Percentiles rank a stretch among this genome's conserved stretches.
Evolutionary conservation across 768 basidiomycete species (phyloP).

Genomic region (Kwoniella bestiolae): DNA sequence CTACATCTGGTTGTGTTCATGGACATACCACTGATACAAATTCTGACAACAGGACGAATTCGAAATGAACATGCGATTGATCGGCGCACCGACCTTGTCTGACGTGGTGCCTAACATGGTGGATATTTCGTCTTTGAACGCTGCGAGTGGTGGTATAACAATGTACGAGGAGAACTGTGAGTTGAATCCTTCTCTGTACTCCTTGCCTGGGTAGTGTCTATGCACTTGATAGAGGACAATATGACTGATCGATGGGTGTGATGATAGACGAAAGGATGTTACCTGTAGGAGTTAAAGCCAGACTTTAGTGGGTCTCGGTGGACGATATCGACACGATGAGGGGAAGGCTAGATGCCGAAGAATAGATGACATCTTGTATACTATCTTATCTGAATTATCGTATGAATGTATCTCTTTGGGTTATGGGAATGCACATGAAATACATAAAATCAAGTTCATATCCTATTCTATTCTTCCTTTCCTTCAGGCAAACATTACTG

Average conservation of each 20-base stretch:
- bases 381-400: no score
- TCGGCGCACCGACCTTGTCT: slow-evolving; percentile 78
- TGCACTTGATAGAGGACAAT: background rate
- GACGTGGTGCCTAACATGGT: slow-evolving; percentile 90
- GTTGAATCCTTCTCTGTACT: slow-evolving; percentile 46
- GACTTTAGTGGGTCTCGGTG: no score
- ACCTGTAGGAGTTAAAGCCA: slow-evolving; percentile 29
- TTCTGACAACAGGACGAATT: slow-evolving; percentile 76
- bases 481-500: no score
- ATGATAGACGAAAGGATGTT: slow-evolving; percentile 25
- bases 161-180: slow-evolving; percentile 81
- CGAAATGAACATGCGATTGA: slow-evolving; percentile 93
- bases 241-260: background rate
- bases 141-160: slow-evolving; percentile 67
- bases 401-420: no score
- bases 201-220: background rate
- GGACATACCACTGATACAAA: no score
- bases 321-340: no score
- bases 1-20: no score
- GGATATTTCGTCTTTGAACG: slow-evolving; percentile 71
- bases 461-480: no score
- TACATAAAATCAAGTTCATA: no score
- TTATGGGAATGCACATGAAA: no score
- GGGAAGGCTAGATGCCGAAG: no score
- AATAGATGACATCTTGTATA: no score